Base-by-base conservation (phyloP, 2,329 filamentous ascomycete genomes). In the Pseudocercospora vitis region DNA sequence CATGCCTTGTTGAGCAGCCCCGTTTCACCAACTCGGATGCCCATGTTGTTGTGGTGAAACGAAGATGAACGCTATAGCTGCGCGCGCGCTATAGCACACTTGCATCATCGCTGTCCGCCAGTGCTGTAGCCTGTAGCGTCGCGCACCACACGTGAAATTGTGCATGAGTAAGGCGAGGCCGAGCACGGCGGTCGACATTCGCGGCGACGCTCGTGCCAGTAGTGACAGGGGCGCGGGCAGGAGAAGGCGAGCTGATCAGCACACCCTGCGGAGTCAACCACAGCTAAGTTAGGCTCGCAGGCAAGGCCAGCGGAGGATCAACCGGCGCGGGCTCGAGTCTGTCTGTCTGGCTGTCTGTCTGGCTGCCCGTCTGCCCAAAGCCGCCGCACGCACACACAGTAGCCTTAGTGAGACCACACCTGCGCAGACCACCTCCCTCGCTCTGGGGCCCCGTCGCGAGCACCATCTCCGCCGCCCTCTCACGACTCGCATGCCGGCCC, bases 91-190 rank as follows among this genome's bases (percentile, higher is more conserved):
- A 23, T 28, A 45, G 14, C 14, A 24, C 42, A 45, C 42, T 31
- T 45, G 42, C 42, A 45, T 45, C 42, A 45, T 45, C 14, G n/a
- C 23, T n/a, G n/a, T n/a, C n/a, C n/a, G n/a, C n/a, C n/a, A n/a
- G n/a, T n/a, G n/a, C n/a, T n/a, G n/a, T n/a, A n/a, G n/a, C n/a
- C n/a, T n/a, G n/a, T n/a, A n/a, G n/a, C 29, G 42, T 31, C 18
- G 24, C 42, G 23, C 18, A 23, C 5, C 23, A 45, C 42, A 45
- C 42, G 42, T 45, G 42, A 28, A 19, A 29, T 29, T 29, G 26
- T n/a, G n/a, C n/a, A n/a, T n/a, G n/a, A n/a, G n/a, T n/a, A n/a
- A n/a, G n/a, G n/a, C n/a, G n/a, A n/a, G n/a, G n/a, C n/a, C n/a
- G n/a, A n/a, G n/a, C n/a, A n/a, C n/a, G n/a, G n/a, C n/a, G n/a